phyloP scores from a whole-genome alignment of 163 green algal genomes.

The Scenedesmus sp. region DNA sequence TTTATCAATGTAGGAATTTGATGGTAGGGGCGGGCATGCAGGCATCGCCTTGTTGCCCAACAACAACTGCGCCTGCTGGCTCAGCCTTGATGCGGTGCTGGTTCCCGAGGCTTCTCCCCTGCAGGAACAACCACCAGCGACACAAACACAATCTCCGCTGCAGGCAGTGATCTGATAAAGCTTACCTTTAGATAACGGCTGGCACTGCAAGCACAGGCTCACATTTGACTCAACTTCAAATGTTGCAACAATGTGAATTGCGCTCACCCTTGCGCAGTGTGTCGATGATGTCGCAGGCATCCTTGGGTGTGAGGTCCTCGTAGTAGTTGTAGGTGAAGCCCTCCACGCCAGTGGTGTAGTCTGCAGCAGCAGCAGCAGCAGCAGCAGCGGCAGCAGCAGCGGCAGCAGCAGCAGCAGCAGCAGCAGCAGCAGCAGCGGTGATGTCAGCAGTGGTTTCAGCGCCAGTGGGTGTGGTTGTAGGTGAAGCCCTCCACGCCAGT shows the following conservation, averaged over 20 bases:
- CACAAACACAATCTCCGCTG: no score
- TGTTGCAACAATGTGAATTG: no score
- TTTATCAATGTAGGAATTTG: no score
- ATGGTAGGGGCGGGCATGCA: background rate
- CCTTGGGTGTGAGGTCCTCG: constrained; percentile 95
- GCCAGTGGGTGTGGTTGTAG: constrained; percentile 90
- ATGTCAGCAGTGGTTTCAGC: no score
- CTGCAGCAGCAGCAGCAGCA: background rate
- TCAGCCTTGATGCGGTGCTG: constrained; percentile 88
- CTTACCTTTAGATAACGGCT: constrained; percentile 61
- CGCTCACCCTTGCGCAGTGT: constrained; percentile 78
- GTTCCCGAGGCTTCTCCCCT: constrained; percentile 73
- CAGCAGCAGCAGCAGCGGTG: no score
- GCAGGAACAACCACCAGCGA: background rate
- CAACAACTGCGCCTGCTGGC: constrained; percentile 75
- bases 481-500: constrained; percentile 88
- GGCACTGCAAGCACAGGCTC: constrained; percentile 51
- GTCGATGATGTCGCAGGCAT: constrained; percentile 88
- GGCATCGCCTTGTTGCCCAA: constrained; percentile 81
- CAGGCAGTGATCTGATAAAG: no score
- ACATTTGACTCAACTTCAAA: no score
- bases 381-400: background rate
- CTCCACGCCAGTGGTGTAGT: constrained; percentile 77
- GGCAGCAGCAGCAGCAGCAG: background rate
- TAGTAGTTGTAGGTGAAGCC: constrained; percentile 99